phyloP scores from a whole-genome alignment of 1,139 yeast genomes.

The Saccharomyces hybrid region DNA sequence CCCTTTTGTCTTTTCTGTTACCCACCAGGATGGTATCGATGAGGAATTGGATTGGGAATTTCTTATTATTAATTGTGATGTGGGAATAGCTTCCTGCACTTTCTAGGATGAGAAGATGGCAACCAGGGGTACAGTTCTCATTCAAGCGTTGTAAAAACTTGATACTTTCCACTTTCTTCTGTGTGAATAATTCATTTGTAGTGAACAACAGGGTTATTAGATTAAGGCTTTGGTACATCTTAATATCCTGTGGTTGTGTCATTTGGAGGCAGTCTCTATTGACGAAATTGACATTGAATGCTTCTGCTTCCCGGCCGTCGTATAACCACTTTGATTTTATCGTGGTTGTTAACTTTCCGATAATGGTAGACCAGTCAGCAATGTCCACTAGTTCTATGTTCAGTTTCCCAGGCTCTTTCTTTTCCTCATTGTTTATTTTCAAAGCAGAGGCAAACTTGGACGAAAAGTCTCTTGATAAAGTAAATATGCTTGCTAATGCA shows the following conservation, averaged over 20 bases:
- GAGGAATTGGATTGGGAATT: conserved; percentile 74
- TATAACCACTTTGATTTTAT: conserved; percentile 49
- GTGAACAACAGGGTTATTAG: conserved; percentile 73
- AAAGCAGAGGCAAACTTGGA: conserved; percentile 29
- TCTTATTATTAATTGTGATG: conserved; percentile 51
- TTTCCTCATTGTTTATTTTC: conserved; percentile 5
- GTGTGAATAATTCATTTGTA: conserved; percentile 75
- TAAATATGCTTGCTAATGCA: conserved; percentile 56
- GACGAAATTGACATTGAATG: conserved; percentile 40
- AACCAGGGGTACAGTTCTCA: conserved; percentile 43
- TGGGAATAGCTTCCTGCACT: conserved; percentile 89
- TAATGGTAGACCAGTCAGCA: conserved; percentile 64
- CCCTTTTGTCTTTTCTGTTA: conserved; percentile 37
- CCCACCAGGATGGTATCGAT: conserved; percentile 66
- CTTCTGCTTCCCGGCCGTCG: conserved; percentile 20
- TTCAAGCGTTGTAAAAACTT: conserved; percentile 48
- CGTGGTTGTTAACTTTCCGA: conserved; percentile 37
- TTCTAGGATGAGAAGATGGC: conserved; percentile 62
- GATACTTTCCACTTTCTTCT: conserved; percentile 54
- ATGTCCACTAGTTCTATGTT: conserved; percentile 57
- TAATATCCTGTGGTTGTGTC: conserved; percentile 10
- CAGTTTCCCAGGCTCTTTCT: conserved; percentile 33
- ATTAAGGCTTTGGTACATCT: conserved; percentile 23
- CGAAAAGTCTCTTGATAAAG: conserved; percentile 31
- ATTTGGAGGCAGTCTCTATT: conserved; percentile 43